Evolutionary conservation across 257 asterid genomes (phyloP).

Genomic region (Knoxia roxburghii): DNA sequence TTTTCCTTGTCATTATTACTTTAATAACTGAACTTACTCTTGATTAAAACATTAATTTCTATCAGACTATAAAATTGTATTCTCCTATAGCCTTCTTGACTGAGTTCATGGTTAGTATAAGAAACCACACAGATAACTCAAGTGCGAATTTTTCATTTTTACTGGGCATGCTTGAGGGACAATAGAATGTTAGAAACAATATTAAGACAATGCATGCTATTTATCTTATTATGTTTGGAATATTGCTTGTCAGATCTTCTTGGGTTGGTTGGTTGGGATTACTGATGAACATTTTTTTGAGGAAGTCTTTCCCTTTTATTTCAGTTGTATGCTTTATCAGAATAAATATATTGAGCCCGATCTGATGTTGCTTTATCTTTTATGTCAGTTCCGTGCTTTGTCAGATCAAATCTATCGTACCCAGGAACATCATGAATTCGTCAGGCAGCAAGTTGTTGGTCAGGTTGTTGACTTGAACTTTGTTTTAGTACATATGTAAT

Average conservation of each 20-base stretch:
- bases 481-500: not conserved
- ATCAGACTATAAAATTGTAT: not conserved
- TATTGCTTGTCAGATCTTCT: not conserved
- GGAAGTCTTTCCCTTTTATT: not conserved
- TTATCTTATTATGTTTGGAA: not conserved
- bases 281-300: not conserved
- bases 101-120: not conserved
- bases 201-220: not conserved
- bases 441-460: constrained; percentile 74
- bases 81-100: not conserved
- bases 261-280: not conserved
- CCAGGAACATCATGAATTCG: constrained; percentile 90
- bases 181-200: not conserved
- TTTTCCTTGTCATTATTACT: not conserved
- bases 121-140: not conserved
- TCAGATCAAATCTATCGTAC: constrained; percentile 90
- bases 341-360: constrained; percentile 77
- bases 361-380: not conserved
- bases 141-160: not conserved
- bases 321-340: constrained; percentile 81
- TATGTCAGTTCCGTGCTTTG: constrained; percentile 60
- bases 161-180: not conserved
- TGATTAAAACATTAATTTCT: not conserved
- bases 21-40: not conserved
- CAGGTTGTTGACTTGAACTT: constrained; percentile 47